Base-by-base conservation (phyloP, 192 early-diverging fungal species). In the Podochytrium sp. region DNA sequence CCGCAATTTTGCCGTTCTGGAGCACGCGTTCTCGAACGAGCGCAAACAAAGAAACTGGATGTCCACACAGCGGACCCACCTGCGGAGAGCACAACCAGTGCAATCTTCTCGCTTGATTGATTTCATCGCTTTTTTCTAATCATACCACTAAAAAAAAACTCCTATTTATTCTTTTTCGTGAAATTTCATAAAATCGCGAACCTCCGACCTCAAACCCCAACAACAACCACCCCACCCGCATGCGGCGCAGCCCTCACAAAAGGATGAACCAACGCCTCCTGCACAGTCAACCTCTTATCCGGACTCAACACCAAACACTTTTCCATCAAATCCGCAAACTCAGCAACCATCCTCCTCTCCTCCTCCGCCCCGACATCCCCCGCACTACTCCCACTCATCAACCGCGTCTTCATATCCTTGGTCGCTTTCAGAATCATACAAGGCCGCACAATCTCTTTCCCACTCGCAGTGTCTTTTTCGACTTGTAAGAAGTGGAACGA, bases 291-390 rank as follows among this genome's bases (percentile, higher is more conserved):
- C 43, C 97, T 88, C 72, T 94, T 93, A 60, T 97, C 96, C 4
- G 97, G 97, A 68, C 87, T 92, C 29, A 98, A 75, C 37, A 84
- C 79, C 60, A 98, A 77, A 58, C 91, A 90, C 67, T 89, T 89
- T n/a, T 97, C 95, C 41, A 99, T 76, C 53, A 99, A 83, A 68
- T 93, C 91, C 55, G 88, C 88, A 84, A 99, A 94, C 0, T 85
- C 81, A 37, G 77, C 78, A 2, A 94, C 62, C 62, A 91, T 82
- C 16, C 83, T 51, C 23, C 77, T 73, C 65, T 92, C 91, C 5
- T 88, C 90, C 1, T 88, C 88, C 1, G 76, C 65, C 68, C 86
- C 77, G 38, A 80, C 74, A 1, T 85, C 81, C 33, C 89, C 83
- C 25, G 5, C 62, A 27, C 43, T 30, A 18, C 4, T 29, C 1